Percentiles rank a stretch among this genome's conserved stretches.
These are phyloP conservation scores for Aspergillus tanneri DNA, from an alignment of 2,329 filamentous ascomycete species.

Conservation along the genomic window DNA sequence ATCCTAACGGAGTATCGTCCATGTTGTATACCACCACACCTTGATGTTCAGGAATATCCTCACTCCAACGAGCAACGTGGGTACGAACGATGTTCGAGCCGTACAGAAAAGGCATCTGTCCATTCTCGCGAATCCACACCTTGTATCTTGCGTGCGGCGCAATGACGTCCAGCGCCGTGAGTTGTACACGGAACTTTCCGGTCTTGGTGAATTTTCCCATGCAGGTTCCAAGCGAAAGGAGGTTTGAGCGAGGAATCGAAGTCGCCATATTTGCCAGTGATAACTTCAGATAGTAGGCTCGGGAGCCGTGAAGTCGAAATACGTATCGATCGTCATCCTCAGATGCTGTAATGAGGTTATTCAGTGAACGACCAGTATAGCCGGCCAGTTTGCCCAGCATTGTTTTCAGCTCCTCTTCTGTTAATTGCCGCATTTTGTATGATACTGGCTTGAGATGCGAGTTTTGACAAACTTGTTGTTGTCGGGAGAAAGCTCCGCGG, in stretches of 20 bases:
- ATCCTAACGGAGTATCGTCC: conserved; percentile 81
- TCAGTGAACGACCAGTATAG: conserved; percentile 84
- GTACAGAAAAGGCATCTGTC: conserved; percentile 96
- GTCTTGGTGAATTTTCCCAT: conserved; percentile 85
- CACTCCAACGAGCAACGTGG: conserved; percentile 78
- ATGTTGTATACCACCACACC: conserved; percentile 88
- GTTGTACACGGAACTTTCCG: conserved; percentile 90
- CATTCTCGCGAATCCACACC: conserved; percentile 94
- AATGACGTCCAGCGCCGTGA: conserved; percentile 86
- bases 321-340: conserved; percentile 75
- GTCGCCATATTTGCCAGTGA: conserved; percentile 89
- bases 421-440: conserved; percentile 71
- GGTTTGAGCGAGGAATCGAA: conserved; percentile 74
- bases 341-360: conserved; percentile 75
- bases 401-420: conserved; percentile 63
- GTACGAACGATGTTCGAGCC: conserved; percentile 85
- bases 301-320: conserved; percentile 76
- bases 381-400: conserved; percentile 91
- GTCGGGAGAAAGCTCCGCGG: conserved; percentile 22
- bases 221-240: conserved; percentile 86
- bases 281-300: conserved; percentile 89
- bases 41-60: conserved; percentile 90
- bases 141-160: conserved; percentile 92
- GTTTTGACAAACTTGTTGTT: conserved; percentile 1
- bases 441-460: background rate